Evolutionary conservation across 192 early-diverging fungal genomes (phyloP), one percentile per base, ranked within the genome.

Genomic region (Coemansia furcata): DNA sequence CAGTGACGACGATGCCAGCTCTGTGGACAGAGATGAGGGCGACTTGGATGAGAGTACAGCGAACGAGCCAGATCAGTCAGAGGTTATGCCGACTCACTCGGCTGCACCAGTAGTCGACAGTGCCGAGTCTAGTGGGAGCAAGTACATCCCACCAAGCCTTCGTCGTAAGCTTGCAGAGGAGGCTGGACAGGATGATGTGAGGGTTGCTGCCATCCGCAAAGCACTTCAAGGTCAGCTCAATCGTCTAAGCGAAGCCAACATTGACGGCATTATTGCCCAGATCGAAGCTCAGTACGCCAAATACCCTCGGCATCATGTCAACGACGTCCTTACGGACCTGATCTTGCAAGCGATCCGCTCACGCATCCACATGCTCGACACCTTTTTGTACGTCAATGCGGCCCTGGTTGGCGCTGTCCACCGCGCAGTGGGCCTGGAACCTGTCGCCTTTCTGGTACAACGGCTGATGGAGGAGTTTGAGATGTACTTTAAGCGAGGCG

Each of bases 121-220:
- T 14, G 12, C 54, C 30, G 54, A 57, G 54, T 14, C 54, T 33
- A 57, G 59, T 9, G 72, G 74, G 17, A 73, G 73, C 17, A 93
- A 92, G 76, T 99, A 99, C 66, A 76, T 98, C 19, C 97, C 97
- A 23, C 96, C 97, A 39, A 90, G 94, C 54, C 82, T 98, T 19
- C 91, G 95, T 55, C 80, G 69, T 15, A 76, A 84, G 38, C 65
- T 86, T 29, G 39, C 84, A 0, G 85, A 89, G 29, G 87, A 91
- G 46, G 84, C 78, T 30, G 54, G 30, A 17, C 54, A 57, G 30
- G 94, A 96, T 29, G 75, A 74, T 26, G 75, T 77, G 76, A 85
- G 88, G n/a, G 83, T 90, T 33, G 74, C 85, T 4, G 86, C 92
- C 12, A 83, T 98, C 7, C 90, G 94, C 61, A 85, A 90, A 29